A percentile compares a stretch with the other conserved stretches of the same genome.
Evolutionary conservation across 192 early-diverging fungal genomes (phyloP).

Genomic region (Coemansia sp.): DNA sequence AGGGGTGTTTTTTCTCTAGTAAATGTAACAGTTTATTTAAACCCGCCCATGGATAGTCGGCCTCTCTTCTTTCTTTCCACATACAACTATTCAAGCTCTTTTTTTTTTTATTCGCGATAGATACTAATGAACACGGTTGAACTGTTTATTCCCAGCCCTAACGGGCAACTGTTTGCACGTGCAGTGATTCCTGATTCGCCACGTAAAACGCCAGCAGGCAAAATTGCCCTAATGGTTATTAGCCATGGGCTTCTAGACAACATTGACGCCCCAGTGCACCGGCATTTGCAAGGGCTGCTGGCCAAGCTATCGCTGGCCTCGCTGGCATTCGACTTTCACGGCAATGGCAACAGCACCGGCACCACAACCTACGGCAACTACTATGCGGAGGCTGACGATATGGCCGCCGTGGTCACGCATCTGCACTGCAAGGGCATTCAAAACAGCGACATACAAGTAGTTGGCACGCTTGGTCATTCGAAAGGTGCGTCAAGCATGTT

Average conservation of each 20-base stretch:
- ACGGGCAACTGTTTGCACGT: constrained; percentile 14
- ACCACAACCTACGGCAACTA: constrained; percentile 58
- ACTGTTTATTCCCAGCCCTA: constrained; percentile 10
- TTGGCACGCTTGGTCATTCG: constrained; percentile 54
- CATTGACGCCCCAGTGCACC: constrained; percentile 33
- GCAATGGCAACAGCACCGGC: constrained; percentile 58
- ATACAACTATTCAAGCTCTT: too few species aligned
- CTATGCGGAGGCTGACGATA: constrained; percentile 51
- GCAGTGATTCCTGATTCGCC: constrained; percentile 7
- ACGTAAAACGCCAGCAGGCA: background rate
- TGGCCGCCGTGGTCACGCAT: constrained; percentile 43
- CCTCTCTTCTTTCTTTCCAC: too few species aligned
- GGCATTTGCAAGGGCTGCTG: constrained; percentile 15
- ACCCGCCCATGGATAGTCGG: too few species aligned
- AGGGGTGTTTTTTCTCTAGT: too few species aligned
- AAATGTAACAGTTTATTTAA: too few species aligned
- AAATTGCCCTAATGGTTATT: constrained; percentile 41
- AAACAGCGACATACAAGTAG: constrained; percentile 7
- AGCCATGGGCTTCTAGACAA: constrained; percentile 58
- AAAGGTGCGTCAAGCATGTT: constrained; percentile 56
- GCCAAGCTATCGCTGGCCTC: constrained; percentile 19
- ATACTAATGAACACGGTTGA: constrained; percentile 1
- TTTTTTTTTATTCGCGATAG: background rate
- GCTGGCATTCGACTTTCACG: constrained; percentile 57
- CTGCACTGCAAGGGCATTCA: constrained; percentile 8